Evolutionary conservation across 176 grass and related monocot genomes (phyloP).

Genomic region (Echinochloa phyllopogon): DNA sequence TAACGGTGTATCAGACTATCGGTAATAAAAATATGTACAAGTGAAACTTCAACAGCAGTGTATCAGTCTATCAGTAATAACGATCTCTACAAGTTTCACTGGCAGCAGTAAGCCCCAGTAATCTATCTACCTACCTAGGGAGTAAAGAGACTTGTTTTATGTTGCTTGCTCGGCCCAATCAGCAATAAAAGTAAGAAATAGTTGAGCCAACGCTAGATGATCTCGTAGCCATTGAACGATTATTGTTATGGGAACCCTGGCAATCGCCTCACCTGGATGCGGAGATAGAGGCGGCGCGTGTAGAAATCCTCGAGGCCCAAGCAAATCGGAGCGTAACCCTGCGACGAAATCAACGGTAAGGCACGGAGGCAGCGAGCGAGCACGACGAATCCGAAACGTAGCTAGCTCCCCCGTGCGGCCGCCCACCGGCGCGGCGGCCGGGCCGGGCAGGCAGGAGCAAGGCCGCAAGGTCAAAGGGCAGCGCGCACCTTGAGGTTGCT

Average conservation of each 20-base stretch:
- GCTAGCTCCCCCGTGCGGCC: not conserved
- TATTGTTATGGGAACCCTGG: not conserved
- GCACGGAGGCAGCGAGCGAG: not conserved
- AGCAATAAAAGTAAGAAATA: not conserved
- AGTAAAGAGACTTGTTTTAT: not conserved
- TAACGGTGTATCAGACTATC: slow-evolving; percentile 11
- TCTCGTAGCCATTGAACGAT: not conserved
- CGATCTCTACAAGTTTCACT: not conserved
- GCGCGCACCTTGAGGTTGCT: slow-evolving; percentile 68
- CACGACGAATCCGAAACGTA: slow-evolving; percentile 23
- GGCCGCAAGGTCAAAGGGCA: not conserved
- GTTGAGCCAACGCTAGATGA: not conserved
- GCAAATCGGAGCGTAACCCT: slow-evolving; percentile 96
- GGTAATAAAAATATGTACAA: not conserved
- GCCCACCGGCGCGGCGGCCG: no score
- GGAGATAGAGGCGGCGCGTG: slow-evolving; percentile 91
- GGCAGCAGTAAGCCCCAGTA: slow-evolving; percentile 22
- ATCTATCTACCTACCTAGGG: slow-evolving; percentile 4
- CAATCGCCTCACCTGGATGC: slow-evolving; percentile 75
- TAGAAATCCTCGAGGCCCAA: slow-evolving; percentile 95
- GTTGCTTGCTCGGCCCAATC: not conserved
- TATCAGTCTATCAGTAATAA: not conserved
- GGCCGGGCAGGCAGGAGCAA: no score
- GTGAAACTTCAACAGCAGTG: slow-evolving; percentile 16
- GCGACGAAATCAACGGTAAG: slow-evolving; percentile 1